Percentiles rank a stretch among this genome's conserved stretches.
Evolutionary conservation across 2,329 filamentous ascomycete species (phyloP).

Genomic region (Ilyonectria destructans): DNA sequence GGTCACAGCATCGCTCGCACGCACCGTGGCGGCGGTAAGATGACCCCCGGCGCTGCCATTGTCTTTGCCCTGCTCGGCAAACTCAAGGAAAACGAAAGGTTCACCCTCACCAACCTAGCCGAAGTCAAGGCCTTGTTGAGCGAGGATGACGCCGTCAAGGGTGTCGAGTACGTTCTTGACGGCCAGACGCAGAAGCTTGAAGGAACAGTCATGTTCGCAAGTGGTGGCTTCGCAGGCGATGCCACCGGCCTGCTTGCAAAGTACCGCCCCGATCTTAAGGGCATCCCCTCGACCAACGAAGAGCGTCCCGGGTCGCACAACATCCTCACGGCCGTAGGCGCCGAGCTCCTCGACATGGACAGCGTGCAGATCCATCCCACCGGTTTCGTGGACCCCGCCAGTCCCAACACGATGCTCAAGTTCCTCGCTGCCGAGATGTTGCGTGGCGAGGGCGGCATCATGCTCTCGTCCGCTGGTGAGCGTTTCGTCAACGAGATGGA

Average conservation of each 20-base stretch:
- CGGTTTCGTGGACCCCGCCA: conserved; percentile 72
- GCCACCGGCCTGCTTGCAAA: conserved; percentile 68
- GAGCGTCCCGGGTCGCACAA: conserved; percentile 68
- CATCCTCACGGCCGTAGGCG: conserved; percentile 58
- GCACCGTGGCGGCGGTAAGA: conserved; percentile 68
- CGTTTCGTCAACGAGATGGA: conserved; percentile 76
- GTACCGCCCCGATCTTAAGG: conserved; percentile 72
- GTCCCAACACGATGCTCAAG: conserved; percentile 65
- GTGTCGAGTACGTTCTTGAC: conserved; percentile 66
- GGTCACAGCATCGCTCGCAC: conserved; percentile 68
- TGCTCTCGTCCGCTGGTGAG: conserved; percentile 63
- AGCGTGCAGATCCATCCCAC: conserved; percentile 77
- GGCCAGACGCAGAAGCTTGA: conserved; percentile 57
- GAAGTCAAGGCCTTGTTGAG: conserved; percentile 68
- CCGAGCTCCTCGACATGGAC: conserved; percentile 66
- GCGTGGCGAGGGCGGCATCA: conserved; percentile 74
- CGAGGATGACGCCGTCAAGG: conserved; percentile 58
- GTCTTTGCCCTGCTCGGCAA: conserved; percentile 68
- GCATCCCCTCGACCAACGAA: conserved; percentile 76
- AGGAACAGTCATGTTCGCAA: conserved; percentile 71
- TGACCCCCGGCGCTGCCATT: conserved; percentile 74
- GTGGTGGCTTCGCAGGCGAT: conserved; percentile 76
- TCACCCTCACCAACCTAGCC: conserved; percentile 67
- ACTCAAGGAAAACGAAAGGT: conserved; percentile 65
- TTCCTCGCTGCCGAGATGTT: conserved; percentile 77